phyloP scores from a whole-genome alignment of 805 yeast species.

The Candida germanica region DNA sequence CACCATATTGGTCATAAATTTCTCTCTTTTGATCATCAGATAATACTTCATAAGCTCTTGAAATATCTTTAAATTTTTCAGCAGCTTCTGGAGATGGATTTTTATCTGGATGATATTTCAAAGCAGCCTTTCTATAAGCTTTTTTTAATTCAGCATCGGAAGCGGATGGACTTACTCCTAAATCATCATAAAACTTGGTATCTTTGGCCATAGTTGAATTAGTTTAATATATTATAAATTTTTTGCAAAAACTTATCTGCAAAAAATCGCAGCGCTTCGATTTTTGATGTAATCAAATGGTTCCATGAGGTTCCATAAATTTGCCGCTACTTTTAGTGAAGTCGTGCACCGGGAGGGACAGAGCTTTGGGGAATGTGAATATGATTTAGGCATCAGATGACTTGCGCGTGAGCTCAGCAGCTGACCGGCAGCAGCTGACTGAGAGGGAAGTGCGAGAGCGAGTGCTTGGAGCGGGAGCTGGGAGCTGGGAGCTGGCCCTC shows the following conservation, averaged over 20 bases:
- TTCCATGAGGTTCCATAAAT: constrained; percentile 10
- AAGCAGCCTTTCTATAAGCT: constrained; percentile 78
- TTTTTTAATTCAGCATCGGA: constrained; percentile 71
- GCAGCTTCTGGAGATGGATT: constrained; percentile 86
- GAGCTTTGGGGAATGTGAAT: no score
- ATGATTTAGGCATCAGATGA: no score
- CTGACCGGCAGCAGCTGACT: no score
- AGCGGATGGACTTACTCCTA: constrained; percentile 72
- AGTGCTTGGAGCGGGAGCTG: no score
- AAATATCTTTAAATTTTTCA: constrained; percentile 89
- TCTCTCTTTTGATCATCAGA: constrained; percentile 87
- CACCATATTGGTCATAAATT: constrained; percentile 85
- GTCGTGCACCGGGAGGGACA: not conserved
- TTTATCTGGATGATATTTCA: constrained; percentile 82
- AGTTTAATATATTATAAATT: not conserved
- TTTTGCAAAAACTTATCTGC: not conserved
- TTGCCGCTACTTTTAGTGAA: not conserved
- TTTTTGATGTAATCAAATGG: not conserved
- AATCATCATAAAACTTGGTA: constrained; percentile 68
- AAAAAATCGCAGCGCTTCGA: not conserved
- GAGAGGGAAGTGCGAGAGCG: no score
- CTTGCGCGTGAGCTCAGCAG: no score
- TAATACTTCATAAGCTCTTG: constrained; percentile 84
- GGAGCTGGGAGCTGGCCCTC: no score
- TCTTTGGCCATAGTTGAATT: constrained; percentile 65